Conservation (phyloP, 164 flowering plant species). For the Vitis riparia region DNA sequence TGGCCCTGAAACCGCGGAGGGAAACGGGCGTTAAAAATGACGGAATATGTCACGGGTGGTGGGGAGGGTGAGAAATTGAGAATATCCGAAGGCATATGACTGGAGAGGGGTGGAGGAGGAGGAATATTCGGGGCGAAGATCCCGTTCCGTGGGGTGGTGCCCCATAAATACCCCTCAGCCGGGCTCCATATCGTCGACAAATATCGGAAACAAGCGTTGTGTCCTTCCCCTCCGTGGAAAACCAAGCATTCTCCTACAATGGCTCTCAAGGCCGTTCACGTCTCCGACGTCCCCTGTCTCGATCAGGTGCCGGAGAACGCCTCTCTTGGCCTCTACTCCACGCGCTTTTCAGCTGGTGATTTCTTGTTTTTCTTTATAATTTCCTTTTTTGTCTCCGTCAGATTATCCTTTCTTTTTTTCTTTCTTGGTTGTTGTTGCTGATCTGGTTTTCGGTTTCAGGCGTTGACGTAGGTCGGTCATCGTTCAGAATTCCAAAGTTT, state of each 20-base stretch:
- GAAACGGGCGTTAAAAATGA: not conserved
- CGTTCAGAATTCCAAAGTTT: constrained; percentile 25
- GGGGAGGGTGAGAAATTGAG: not conserved
- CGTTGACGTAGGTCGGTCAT: constrained; percentile 10
- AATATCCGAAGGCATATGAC: constrained; percentile 23
- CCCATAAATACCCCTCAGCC: too few relatives aligned
- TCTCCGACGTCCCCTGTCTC: constrained; percentile 38
- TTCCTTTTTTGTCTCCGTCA: too few relatives aligned
- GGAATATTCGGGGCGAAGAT: constrained; percentile 27
- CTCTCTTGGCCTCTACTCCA: constrained; percentile 18
- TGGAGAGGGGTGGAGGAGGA: too few relatives aligned
- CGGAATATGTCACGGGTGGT: too few relatives aligned
- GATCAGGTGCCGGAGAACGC: constrained; percentile 34
- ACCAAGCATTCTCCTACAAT: constrained; percentile 7
- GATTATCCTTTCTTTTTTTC: not conserved
- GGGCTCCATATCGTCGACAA: too few relatives aligned
- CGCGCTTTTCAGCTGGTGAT: constrained; percentile 22
- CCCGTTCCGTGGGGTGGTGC: not conserved
- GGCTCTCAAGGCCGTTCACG: constrained; percentile 40
- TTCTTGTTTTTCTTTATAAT: not conserved
- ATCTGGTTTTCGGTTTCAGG: not conserved
- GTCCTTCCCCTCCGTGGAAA: not conserved
- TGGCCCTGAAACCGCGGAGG: too few relatives aligned
- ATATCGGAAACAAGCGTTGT: too few relatives aligned
- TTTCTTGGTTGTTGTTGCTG: not conserved